Base-by-base conservation (phyloP, 257 asterid species). In the Nicotiana obtusifolia region DNA sequence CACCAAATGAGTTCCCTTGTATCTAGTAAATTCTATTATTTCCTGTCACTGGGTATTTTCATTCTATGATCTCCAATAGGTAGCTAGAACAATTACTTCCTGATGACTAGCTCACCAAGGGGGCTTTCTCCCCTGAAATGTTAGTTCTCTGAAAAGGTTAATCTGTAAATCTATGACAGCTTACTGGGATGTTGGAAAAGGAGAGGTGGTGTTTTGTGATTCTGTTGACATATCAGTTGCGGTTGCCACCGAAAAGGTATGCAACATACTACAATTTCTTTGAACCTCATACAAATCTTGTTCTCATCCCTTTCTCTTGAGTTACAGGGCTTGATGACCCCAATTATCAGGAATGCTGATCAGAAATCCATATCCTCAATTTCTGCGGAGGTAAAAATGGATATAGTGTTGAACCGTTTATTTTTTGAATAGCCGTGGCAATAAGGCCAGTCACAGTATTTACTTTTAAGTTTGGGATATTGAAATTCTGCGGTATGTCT, bases 211-310 rank as follows among this genome's bases (percentile, higher is more conserved):
- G 24, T 83, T 92, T 59, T 89, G 92, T 78, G 95, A 92, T 85
- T 88, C 97, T n/a, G 94, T 96, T 84, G 99, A 96, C 87, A 94
- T 93, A 89, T 94, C 99, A 64, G 89, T 96, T 86, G 99, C 99
- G 56, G 98, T 96, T 83, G 99, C 99, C 76, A 96, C 98, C 28
- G 98, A 96, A 86, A 96, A 96, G 99, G 98, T 93, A 80, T 28
- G 52, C 16, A 20, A 65, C 47, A 54, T 35, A 65, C 80, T 59
- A 76, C 81, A 33, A 9, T 28, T 76, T 26, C 79, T 87, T 71
- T 80, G 53, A 71, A 77, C 77, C 59, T 47, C 60, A 71, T 44
- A 62, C 56, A 60, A 64, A 77, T 81, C 59, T 64, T 78, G 77
- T 59, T 82, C 84, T 82, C 47, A 84, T 82, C 84, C 41, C 41